A percentile compares a stretch with the other conserved stretches of the same genome.
Conservation (phyloP, 257 asterid genomes). For the Nicotiana sylvestris region DNA sequence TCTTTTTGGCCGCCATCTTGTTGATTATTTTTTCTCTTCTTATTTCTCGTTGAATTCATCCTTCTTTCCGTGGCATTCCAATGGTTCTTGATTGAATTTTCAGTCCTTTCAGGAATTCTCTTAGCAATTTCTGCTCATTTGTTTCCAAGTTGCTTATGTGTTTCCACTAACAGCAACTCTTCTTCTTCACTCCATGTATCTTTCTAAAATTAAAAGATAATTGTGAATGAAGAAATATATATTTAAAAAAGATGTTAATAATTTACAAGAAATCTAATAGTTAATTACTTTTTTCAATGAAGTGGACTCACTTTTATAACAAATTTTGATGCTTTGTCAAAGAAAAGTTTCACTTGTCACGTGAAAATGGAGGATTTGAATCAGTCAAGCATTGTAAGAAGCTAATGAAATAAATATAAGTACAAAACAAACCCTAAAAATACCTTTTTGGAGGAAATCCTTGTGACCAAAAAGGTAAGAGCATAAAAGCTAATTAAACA, state of each 20-base stretch:
- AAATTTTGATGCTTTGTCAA: constrained; percentile 18
- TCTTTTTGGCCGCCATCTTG: constrained; percentile 7
- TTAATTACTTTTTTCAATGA: too few relatives aligned
- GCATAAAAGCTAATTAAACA: neutral
- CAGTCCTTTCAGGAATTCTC: constrained; percentile 63
- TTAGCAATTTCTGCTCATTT: constrained; percentile 78
- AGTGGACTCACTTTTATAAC: constrained; percentile 6
- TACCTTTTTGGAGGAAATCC: neutral
- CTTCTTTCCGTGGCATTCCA: constrained; percentile 77
- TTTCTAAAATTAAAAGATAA: constrained; percentile 30
- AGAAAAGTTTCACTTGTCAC: constrained; percentile 19
- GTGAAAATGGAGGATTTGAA: constrained; percentile 12
- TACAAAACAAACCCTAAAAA: neutral
- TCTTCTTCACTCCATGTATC: constrained; percentile 70
- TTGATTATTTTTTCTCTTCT: constrained; percentile 24
- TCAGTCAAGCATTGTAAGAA: neutral
- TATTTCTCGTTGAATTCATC: constrained; percentile 45
- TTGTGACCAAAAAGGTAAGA: neutral
- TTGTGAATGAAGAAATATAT: too few relatives aligned
- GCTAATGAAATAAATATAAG: neutral
- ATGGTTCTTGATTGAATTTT: constrained; percentile 78
- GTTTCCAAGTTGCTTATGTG: constrained; percentile 53
- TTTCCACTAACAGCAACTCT: constrained; percentile 50
- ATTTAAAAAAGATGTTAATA: neutral
- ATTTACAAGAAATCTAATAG: neutral